These are phyloP conservation scores for Pinus tabuliformis DNA, from an alignment of 75 land plant genomes.

Conservation along the genomic window DNA sequence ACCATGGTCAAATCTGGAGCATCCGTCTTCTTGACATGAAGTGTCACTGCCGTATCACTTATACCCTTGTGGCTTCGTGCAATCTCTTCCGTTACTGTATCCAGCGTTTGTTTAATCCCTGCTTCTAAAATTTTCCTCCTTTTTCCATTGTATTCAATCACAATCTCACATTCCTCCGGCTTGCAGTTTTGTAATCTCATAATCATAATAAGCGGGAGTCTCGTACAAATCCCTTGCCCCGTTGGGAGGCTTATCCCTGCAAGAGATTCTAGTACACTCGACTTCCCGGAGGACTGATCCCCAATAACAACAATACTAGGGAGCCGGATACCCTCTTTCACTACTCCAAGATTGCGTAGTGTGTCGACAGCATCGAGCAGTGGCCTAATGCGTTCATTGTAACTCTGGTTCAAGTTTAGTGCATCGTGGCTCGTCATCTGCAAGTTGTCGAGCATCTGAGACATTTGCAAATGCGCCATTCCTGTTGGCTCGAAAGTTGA, in stretches of 20 bases:
- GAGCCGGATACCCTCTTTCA: conserved; percentile 53
- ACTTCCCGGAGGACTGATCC: conserved; percentile 64
- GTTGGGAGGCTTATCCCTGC: conserved; percentile 46
- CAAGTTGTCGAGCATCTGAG: too few relatives aligned
- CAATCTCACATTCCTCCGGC: neutral
- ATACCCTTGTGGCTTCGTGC: conserved; percentile 22
- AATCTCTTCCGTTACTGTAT: conserved; percentile 16
- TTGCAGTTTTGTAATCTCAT: conserved; percentile 34
- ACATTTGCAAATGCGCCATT: too few relatives aligned
- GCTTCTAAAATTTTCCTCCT: conserved; percentile 3
- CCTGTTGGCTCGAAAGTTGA: too few relatives aligned
- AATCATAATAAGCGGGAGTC: conserved; percentile 58
- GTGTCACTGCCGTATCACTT: conserved; percentile 18
- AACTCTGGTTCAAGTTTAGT: neutral
- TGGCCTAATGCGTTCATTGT: conserved; percentile 41
- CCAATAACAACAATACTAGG: conserved; percentile 71
- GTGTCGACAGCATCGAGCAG: conserved; percentile 51
- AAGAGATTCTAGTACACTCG: conserved; percentile 62
- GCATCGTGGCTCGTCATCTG: too few relatives aligned
- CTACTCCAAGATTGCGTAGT: conserved; percentile 38
- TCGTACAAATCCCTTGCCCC: conserved; percentile 60
- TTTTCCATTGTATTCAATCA: conserved; percentile 1
- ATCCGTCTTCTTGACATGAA: conserved; percentile 16
- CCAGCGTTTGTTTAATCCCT: conserved; percentile 17
- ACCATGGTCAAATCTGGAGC: conserved; percentile 38